phyloP scores from a whole-genome alignment of 2,329 filamentous ascomycete genomes.

The Stachybotrys echinatus region DNA sequence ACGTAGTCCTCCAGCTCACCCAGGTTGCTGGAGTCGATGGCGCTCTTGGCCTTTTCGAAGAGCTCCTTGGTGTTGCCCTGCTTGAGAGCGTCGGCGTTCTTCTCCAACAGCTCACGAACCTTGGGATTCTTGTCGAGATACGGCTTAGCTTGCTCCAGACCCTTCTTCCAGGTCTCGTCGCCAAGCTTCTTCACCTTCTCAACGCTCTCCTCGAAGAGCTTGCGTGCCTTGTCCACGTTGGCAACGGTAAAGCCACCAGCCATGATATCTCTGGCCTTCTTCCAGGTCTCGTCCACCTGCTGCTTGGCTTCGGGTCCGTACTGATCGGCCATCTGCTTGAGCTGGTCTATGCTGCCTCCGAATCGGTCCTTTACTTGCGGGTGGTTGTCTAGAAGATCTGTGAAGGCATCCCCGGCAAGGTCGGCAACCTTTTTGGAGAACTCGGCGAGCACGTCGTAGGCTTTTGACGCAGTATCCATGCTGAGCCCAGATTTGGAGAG shows the following conservation, averaged over 20 bases:
- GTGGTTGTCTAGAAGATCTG: conserved; percentile 67
- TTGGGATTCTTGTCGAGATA: conserved; percentile 72
- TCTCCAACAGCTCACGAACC: conserved; percentile 65
- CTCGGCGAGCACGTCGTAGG: conserved; percentile 58
- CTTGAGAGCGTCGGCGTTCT: conserved; percentile 65
- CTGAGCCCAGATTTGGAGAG: conserved; percentile 50
- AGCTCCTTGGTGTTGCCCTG: conserved; percentile 60
- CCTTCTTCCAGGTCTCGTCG: conserved; percentile 68
- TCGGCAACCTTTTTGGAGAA: conserved; percentile 53
- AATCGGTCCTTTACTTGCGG: conserved; percentile 68
- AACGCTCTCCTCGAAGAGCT: conserved; percentile 64
- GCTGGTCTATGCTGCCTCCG: conserved; percentile 60
- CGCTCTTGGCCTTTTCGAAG: conserved; percentile 56
- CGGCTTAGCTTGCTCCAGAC: conserved; percentile 64
- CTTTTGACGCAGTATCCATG: conserved; percentile 55
- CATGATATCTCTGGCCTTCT: conserved; percentile 59
- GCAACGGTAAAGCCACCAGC: conserved; percentile 52
- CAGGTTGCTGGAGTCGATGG: conserved; percentile 55
- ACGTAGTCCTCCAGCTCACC: conserved; percentile 34
- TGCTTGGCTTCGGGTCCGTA: conserved; percentile 75
- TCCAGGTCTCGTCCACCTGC: conserved; percentile 67
- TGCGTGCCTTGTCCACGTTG: conserved; percentile 50
- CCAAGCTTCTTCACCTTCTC: conserved; percentile 62
- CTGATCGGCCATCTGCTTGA: conserved; percentile 64
- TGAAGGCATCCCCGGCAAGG: conserved; percentile 56